Base-by-base conservation (phyloP, 2,329 filamentous ascomycete species). In the Blastomyces gilchristii region DNA sequence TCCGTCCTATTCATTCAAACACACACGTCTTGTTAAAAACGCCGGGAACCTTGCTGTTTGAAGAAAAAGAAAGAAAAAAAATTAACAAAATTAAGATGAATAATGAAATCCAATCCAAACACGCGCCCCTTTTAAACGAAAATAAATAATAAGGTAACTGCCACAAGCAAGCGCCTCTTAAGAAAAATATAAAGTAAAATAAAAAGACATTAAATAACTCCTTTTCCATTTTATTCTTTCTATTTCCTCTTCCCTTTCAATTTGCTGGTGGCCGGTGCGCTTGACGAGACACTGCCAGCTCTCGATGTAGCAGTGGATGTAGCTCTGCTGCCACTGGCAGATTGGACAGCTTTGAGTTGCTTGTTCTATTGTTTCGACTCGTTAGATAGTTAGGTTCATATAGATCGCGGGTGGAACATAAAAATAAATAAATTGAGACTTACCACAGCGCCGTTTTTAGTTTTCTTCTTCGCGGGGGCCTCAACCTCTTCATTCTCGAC, bases 401-500 rank as follows among this genome's bases (percentile, higher is more conserved):
- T 62, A 62, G 61, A 22, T 25, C 3, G 9, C 3, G 11, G 5
- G n/a, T 11, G 45, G 45, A 22, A 22, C 2, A 22, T 3, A 53
- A 37, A 31, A 22, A 22, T 34, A 62, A 60, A 47, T 22, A 39
- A 9, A 50, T n/a, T 54, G 31, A 57, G 60, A 76, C 85, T 73
- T 81, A 94, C 91, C 85, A 96, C 95, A 65, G 91, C 88, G 61
- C 87, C 87, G 69, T 89, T 90, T 82, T 95, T 95, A 18, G 86
- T 83, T 84, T 95, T 96, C 83, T 97, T 97, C 84, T 96, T 96
- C 1, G 87, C 87, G n/a, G 91, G 91, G 0, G 86, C 86, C 74
- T 89, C 86, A 53, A 89, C 89, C 62, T 94, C 82, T 61, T 92
- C 85, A 65, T 90, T 88, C 69, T 94, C 90, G 65, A 91, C 88